A percentile compares a stretch with the other conserved stretches of the same genome.
phyloP scores from a whole-genome alignment of 1,139 yeast species.

The Suhomyces atakaporum region DNA sequence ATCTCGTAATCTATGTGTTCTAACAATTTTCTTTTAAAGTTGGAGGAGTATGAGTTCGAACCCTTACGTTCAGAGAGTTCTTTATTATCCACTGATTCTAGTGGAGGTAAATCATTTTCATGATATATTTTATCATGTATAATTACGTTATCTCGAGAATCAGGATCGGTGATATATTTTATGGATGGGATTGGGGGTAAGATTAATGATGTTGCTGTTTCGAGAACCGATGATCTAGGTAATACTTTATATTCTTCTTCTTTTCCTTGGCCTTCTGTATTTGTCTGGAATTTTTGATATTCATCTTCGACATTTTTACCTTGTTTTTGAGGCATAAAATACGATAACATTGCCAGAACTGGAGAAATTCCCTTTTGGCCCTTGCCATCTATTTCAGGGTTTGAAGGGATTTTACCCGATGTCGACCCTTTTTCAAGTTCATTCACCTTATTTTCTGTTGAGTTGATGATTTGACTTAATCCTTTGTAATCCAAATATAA shows the following conservation, averaged over 20 bases:
- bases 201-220: slow-evolving; percentile 75
- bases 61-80: neutral
- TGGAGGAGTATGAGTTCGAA: slow-evolving; percentile 8
- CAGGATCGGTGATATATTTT: slow-evolving; percentile 67
- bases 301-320: slow-evolving; percentile 24
- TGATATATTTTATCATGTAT: slow-evolving; percentile 44
- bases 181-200: slow-evolving; percentile 86
- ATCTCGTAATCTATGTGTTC: slow-evolving; percentile 20
- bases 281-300: slow-evolving; percentile 21
- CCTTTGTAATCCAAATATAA: slow-evolving; percentile 65
- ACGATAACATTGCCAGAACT: slow-evolving; percentile 47
- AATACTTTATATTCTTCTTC: slow-evolving; percentile 26
- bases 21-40: slow-evolving; percentile 11
- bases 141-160: slow-evolving; percentile 36
- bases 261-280: slow-evolving; percentile 17
- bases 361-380: slow-evolving; percentile 30
- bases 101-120: slow-evolving; percentile 36
- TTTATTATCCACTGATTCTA: neutral
- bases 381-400: slow-evolving; percentile 5
- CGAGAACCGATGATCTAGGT: slow-evolving; percentile 78
- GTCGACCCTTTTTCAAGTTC: slow-evolving; percentile 3
- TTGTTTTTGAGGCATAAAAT: slow-evolving; percentile 50
- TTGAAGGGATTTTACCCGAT: slow-evolving; percentile 12
- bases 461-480: slow-evolving; percentile 22
- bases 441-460: slow-evolving; percentile 11